Evolutionary conservation across 2,329 filamentous ascomycete genomes (phyloP), one percentile per base, ranked within the genome.

Genomic region (Microdochium trichocladiopsis): DNA sequence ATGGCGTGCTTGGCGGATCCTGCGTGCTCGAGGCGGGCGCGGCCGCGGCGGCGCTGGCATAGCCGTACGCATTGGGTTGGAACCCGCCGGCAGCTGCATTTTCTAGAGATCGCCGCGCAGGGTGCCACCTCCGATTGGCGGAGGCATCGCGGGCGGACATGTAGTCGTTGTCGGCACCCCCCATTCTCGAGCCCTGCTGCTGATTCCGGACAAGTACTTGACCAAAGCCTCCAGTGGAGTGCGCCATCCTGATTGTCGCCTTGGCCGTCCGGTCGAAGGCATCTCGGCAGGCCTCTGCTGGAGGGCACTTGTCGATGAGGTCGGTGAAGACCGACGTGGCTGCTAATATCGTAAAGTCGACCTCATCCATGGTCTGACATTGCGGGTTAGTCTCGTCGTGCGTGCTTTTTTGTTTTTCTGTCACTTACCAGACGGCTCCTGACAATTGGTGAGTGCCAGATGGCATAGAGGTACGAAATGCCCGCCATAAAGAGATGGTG

Each of bases 401-500:
- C 14, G 21, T 8, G 12, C 10, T 22, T 8, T 11, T 45, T 6
- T 8, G 21, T 55, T 57, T 54, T 47, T 28, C 45, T n/a, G 25
- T 23, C n/a, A 75, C 87, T 73, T 80, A 93, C 89, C 69, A 97
- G 74, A 52, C 89, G 84, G 66, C 87, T 91, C 61, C 93, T 83
- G 49, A 97, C 93, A 51, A 90, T 80, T 5, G 90, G 84, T 11
- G 93, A 96, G 69, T 97, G 93, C 93, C 93, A 97, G 53, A 97
- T 94, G 21, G 94, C 92, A 69, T 96, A 97, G 2, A 97, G 78
- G 68, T 96, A 97, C 23, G 93, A 95, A 54, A 97, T 86, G 71
- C 92, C 93, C 25, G 93, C 93, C 88, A 96, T 96, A 72, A 97
- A 97, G 6, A 97, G 77, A 69, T 97, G 92, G 66, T 97, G 93